phyloP scores from a whole-genome alignment of 495 filamentous ascomycete species.

The Monascus purpureus region DNA sequence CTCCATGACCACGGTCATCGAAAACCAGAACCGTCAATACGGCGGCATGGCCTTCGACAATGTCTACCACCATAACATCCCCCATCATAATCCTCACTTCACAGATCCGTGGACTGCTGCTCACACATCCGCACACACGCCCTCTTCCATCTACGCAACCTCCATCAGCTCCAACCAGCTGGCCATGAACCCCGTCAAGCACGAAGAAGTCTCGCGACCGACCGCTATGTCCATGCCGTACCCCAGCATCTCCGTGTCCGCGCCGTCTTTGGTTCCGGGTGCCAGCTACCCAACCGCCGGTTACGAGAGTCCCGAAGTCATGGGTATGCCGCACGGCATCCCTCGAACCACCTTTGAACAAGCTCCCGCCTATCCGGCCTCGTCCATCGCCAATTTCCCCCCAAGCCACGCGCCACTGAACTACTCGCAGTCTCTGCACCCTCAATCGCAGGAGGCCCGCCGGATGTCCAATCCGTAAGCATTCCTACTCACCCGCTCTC shows the following conservation, averaged over 20 bases:
- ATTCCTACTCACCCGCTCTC: too few relatives aligned
- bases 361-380: constrained; percentile 50
- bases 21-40: constrained; percentile 70
- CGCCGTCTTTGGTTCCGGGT: constrained; percentile 54
- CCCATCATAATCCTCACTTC: constrained; percentile 63
- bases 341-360: constrained; percentile 37
- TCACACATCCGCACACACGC: constrained; percentile 40
- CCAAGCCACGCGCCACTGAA: constrained; percentile 40
- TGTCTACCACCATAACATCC: constrained; percentile 52
- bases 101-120: constrained; percentile 76
- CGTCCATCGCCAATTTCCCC: constrained; percentile 52
- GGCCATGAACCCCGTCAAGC: constrained; percentile 36
- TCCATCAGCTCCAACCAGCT: constrained; percentile 44
- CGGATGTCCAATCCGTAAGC: constrained; percentile 88
- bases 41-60: constrained; percentile 73
- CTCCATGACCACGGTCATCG: constrained; percentile 78
- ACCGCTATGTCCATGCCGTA: constrained; percentile 60
- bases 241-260: constrained; percentile 53
- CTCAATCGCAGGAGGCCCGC: constrained; percentile 42
- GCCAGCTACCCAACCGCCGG: constrained; percentile 53
- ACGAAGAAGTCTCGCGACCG: constrained; percentile 44
- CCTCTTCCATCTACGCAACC: constrained; percentile 40
- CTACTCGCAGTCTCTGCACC: constrained; percentile 45
- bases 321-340: constrained; percentile 59
- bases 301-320: constrained; percentile 54